phyloP scores from a whole-genome alignment of 2,329 filamentous ascomycete species.

The Mycocentrospora acerina region DNA sequence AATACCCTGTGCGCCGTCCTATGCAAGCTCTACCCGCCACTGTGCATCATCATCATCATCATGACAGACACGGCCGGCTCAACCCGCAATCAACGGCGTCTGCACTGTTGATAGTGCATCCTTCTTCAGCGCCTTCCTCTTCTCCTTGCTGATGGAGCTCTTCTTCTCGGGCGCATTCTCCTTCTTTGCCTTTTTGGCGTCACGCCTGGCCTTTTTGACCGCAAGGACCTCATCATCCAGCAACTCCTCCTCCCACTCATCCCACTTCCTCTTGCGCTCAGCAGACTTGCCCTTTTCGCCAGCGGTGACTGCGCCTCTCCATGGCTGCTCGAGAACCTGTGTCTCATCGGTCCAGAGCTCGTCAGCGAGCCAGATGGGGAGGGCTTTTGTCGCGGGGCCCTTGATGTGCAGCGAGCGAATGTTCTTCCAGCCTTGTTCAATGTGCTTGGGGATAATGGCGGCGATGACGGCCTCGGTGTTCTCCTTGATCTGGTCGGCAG shows the following conservation, averaged over 20 bases:
- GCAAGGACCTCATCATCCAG: slow-evolving; percentile 37
- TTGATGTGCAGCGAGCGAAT: slow-evolving; percentile 86
- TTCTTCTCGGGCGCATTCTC: slow-evolving; percentile 32
- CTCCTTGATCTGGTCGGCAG: slow-evolving; percentile 72
- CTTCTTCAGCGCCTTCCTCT: slow-evolving; percentile 53
- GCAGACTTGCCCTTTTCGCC: slow-evolving; percentile 23
- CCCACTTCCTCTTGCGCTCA: slow-evolving; percentile 42
- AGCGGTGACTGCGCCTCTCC: slow-evolving; percentile 30
- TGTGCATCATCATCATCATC: no score
- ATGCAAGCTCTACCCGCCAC: slow-evolving; percentile 10
- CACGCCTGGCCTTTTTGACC: slow-evolving; percentile 39
- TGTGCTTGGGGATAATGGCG: slow-evolving; percentile 72
- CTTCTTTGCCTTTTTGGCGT: slow-evolving; percentile 54
- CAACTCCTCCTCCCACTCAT: slow-evolving; percentile 42
- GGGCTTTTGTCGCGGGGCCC: slow-evolving; percentile 79
- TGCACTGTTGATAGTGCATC: slow-evolving; percentile 48
- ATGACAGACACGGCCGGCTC: no score
- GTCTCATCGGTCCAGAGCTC: slow-evolving; percentile 85
- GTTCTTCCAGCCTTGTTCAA: slow-evolving; percentile 85
- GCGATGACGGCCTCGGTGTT: slow-evolving; percentile 72
- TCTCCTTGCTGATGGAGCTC: slow-evolving; percentile 47
- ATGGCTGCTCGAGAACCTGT: slow-evolving; percentile 64
- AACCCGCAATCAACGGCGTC: slow-evolving; percentile 36
- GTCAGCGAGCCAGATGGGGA: slow-evolving; percentile 93
- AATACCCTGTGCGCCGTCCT: slow-evolving; percentile 14